A percentile compares a stretch with the other conserved stretches of the same genome.
Conservation (phyloP, 1,284 basidiomycete genomes). For the Cystobasidium slooffiae region DNA sequence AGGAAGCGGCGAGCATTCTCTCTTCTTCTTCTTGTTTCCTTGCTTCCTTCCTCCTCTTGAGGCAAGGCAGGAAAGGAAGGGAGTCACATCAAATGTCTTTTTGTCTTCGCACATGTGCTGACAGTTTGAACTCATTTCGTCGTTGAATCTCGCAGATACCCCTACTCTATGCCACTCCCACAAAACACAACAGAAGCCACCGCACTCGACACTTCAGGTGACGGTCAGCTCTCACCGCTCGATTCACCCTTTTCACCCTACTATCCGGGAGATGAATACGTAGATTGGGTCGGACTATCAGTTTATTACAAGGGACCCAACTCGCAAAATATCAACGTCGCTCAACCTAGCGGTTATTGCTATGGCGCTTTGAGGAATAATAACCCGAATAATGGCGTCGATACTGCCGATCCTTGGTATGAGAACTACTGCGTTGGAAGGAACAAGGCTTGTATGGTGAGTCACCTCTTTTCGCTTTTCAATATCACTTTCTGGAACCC, state of each 20-base stretch:
- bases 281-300: conserved; percentile 56
- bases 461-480: background rate
- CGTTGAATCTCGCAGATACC: conserved; percentile 47
- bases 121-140: too few relatives aligned
- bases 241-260: conserved; percentile 54
- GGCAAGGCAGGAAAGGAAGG: background rate
- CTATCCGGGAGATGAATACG: conserved; percentile 54
- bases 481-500: background rate
- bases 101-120: background rate
- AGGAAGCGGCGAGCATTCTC: too few relatives aligned
- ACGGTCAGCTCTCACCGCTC: conserved; percentile 47
- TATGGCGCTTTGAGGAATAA: conserved; percentile 46
- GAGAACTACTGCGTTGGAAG: conserved; percentile 49
- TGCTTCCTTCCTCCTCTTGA: background rate
- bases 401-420: conserved; percentile 49
- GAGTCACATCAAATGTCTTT: background rate
- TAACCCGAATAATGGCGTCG: conserved; percentile 43
- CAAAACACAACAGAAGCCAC: conserved; percentile 49
- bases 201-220: conserved; percentile 53
- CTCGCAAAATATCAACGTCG: conserved; percentile 47
- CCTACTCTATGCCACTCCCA: conserved; percentile 47
- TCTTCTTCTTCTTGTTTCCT: too few relatives aligned
- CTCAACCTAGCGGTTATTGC: conserved; percentile 50
- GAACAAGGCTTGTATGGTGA: conserved; percentile 51
- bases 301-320: conserved; percentile 51